These are phyloP conservation scores for Jimgerdemannia lactiflua DNA, from an alignment of 192 early-diverging fungal species.

Conservation along the genomic window DNA sequence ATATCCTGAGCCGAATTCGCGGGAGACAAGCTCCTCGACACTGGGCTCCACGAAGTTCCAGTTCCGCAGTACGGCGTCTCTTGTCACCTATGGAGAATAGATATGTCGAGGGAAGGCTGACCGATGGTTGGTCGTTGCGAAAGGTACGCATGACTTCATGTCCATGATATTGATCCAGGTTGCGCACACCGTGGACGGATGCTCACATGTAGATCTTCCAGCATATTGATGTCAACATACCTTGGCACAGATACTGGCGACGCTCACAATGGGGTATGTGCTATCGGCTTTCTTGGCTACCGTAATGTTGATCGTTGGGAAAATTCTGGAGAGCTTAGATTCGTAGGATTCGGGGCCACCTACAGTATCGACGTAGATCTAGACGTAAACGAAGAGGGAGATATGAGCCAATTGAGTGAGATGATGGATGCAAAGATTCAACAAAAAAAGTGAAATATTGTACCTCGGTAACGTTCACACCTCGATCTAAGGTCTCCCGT, in stretches of 20 bases:
- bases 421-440: background rate
- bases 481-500: constrained; percentile 51
- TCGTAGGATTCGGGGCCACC: constrained; percentile 90
- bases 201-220: no score
- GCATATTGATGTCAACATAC: background rate
- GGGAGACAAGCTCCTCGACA: constrained; percentile 41
- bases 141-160: no score
- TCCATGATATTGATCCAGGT: no score
- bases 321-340: constrained; percentile 65
- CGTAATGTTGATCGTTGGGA: constrained; percentile 76
- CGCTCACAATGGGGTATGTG: constrained; percentile 91
- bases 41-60: constrained; percentile 67
- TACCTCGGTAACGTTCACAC: constrained; percentile 72
- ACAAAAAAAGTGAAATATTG: background rate
- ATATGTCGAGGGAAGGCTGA: constrained; percentile 1
- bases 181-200: no score
- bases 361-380: constrained; percentile 95
- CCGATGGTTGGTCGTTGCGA: no score
- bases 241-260: constrained; percentile 96
- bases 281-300: constrained; percentile 96
- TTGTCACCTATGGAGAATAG: constrained; percentile 42
- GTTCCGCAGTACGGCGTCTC: constrained; percentile 63
- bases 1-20: constrained; percentile 87
- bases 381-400: background rate
- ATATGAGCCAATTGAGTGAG: background rate